These are phyloP conservation scores for Diaporthe ampelina DNA, from an alignment of 2,329 filamentous ascomycete species.

Conservation along the genomic window DNA sequence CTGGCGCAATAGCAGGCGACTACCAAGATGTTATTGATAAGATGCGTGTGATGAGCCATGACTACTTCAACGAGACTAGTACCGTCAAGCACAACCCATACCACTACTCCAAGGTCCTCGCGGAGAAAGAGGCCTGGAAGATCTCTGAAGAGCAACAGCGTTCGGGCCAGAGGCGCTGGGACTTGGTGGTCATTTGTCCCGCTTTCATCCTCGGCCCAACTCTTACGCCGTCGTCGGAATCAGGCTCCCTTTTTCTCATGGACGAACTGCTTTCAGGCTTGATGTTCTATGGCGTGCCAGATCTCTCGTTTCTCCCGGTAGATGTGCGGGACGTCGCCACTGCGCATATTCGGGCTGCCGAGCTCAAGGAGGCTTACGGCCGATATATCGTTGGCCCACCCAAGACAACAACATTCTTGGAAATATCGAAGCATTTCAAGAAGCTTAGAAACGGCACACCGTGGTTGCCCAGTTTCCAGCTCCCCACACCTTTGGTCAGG, in stretches of 20 bases:
- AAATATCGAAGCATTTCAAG: conserved; percentile 37
- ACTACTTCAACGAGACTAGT: conserved; percentile 47
- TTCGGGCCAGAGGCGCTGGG: conserved; percentile 43
- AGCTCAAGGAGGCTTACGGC: conserved; percentile 35
- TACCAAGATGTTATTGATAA: conserved; percentile 45
- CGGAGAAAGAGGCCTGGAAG: conserved; percentile 48
- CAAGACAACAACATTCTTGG: conserved; percentile 34
- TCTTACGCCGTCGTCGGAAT: conserved; percentile 44
- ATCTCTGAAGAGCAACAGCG: conserved; percentile 42
- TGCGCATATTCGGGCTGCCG: conserved; percentile 43
- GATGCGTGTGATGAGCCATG: conserved; percentile 43
- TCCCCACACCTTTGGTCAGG: conserved; percentile 23
- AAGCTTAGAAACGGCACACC: conserved; percentile 16
- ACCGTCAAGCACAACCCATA: conserved; percentile 47
- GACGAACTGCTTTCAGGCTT: conserved; percentile 47
- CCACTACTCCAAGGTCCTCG: conserved; percentile 47
- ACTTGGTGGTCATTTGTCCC: conserved; percentile 47
- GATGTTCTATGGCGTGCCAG: conserved; percentile 46
- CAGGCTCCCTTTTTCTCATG: conserved; percentile 47
- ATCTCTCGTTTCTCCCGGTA: conserved; percentile 45
- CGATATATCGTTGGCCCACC: conserved; percentile 36
- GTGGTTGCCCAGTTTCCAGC: conserved; percentile 36
- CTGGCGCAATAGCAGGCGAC: conserved; percentile 47
- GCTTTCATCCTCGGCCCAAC: conserved; percentile 47
- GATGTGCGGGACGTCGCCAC: conserved; percentile 46